Evolutionary conservation across 2,329 filamentous ascomycete species (phyloP).

Genomic region (Trichoderma gracile): DNA sequence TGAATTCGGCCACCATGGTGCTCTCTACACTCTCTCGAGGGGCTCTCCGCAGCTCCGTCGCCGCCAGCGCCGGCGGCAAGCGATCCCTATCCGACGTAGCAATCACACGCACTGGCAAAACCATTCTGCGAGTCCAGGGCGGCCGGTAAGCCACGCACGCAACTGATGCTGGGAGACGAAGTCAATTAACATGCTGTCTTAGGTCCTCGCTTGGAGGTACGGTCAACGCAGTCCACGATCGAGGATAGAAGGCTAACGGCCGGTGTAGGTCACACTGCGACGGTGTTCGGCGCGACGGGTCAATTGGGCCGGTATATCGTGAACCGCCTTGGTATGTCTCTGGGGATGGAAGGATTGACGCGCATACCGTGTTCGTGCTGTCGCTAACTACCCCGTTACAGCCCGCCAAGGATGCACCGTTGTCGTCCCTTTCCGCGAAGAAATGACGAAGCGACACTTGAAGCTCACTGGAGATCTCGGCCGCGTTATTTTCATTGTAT

Average conservation of each 20-base stretch:
- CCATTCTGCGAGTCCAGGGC: slow-evolving; percentile 83
- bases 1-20: slow-evolving; percentile 13
- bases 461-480: slow-evolving; percentile 96
- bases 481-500: slow-evolving; percentile 79
- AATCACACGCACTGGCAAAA: slow-evolving; percentile 95
- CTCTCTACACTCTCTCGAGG: slow-evolving; percentile 9
- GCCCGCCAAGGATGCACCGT: slow-evolving; percentile 93
- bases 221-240: slow-evolving; percentile 26
- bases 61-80: slow-evolving; percentile 42
- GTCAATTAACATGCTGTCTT: slow-evolving; percentile 40
- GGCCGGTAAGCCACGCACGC: slow-evolving; percentile 67
- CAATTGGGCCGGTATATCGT: slow-evolving; percentile 97
- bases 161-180: slow-evolving; percentile 32
- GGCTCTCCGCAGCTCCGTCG: slow-evolving; percentile 16
- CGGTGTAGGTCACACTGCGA: slow-evolving; percentile 81
- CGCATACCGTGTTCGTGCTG: not conserved
- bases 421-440: slow-evolving; percentile 89
- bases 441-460: slow-evolving; percentile 96
- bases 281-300: slow-evolving; percentile 96
- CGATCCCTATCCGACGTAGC: slow-evolving; percentile 75
- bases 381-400: slow-evolving; percentile 42
- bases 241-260: slow-evolving; percentile 33
- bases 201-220: slow-evolving; percentile 87
- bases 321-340: slow-evolving; percentile 73
- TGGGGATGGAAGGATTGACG: not conserved